Base-by-base conservation (phyloP, 2,329 filamentous ascomycete species). In the Colletotrichum falcatum region DNA sequence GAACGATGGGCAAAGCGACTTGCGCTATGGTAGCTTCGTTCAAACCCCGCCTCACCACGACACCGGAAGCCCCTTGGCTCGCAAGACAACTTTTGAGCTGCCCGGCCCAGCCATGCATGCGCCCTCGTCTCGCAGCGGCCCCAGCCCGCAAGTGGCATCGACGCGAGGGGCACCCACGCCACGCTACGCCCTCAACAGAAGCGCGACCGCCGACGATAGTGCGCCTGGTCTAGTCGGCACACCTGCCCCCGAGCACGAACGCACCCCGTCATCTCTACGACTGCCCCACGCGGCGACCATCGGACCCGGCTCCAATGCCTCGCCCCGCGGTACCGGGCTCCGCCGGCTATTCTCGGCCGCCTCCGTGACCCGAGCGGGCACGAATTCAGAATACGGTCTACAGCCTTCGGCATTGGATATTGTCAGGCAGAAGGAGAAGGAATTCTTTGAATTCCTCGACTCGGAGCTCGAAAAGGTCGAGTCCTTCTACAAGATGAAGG, bases 401-500 rank as follows among this genome's bases (percentile, higher is more conserved):
- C 79, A 85, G 60, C 80, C 82, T 30, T 77, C 87, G 33, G 71
- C 72, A 20, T 28, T 72, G 60, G 87, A 90, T 51, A 87, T 93
- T 48, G 86, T 97, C 4, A 91, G 93, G 54, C 85, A 90, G 66
- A 88, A 90, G 23, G 91, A 97, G 79, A 88, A 87, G n/a, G 93
- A 97, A 18, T 98, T 99, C 78, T 95, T 95, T 79, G 82, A 85
- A 0, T 99, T 96, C 76, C 84, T 99, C 63, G 94, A 98, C 75
- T 84, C 83, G 12, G 92, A 99, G 81, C 84, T 99, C 18, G 86
- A 91, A n/a, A 99, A 98, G 81, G 94, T 99, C 14, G 95, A 99
- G 78, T 82, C 85, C 0, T 99, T 99, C 77, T 98, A 98, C 83
- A 90, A 89, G 75, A 83, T 89, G 74, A 98, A 98, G 78, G 96